These are phyloP conservation scores for Pouteria campechiana DNA, from an alignment of 179 eudicot genomes.

Conservation along the genomic window DNA sequence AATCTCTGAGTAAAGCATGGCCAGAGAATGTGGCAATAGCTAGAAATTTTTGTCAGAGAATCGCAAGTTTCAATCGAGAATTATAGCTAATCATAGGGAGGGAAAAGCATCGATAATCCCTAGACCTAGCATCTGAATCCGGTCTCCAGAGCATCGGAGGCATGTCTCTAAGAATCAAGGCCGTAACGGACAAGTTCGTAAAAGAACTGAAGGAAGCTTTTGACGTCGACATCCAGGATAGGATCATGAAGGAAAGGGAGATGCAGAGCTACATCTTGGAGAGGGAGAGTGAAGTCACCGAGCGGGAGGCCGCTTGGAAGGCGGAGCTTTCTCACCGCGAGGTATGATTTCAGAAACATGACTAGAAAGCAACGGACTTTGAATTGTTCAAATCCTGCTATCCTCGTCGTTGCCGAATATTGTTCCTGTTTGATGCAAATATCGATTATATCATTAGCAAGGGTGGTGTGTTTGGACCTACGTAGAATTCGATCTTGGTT, in stretches of 20 bases:
- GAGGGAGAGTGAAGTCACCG: slow-evolving; percentile 94
- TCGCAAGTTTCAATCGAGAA: too few relatives aligned
- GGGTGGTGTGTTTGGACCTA: too few relatives aligned
- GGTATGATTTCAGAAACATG: slow-evolving; percentile 19
- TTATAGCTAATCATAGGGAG: too few relatives aligned
- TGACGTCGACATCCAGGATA: slow-evolving; percentile 88
- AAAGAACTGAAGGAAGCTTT: slow-evolving; percentile 85
- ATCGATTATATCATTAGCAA: too few relatives aligned
- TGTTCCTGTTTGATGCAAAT: not conserved
- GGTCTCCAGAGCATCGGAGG: slow-evolving; percentile 1
- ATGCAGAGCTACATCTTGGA: slow-evolving; percentile 96
- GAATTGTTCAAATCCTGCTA: not conserved
- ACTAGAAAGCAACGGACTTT: not conserved
- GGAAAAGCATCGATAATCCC: too few relatives aligned
- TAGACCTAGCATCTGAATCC: slow-evolving; percentile 3
- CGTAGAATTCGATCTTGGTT: too few relatives aligned
- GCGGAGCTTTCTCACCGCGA: slow-evolving; percentile 97
- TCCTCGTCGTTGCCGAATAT: not conserved
- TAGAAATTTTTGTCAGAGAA: too few relatives aligned
- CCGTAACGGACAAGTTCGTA: slow-evolving; percentile 89
- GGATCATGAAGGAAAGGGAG: slow-evolving; percentile 97
- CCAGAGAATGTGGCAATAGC: too few relatives aligned
- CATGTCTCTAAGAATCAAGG: slow-evolving; percentile 79
- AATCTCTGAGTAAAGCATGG: too few relatives aligned
- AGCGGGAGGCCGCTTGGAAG: slow-evolving; percentile 99